Evolutionary conservation across 1,284 basidiomycete species (phyloP).

Genomic region (Ganoderma resinaceum): DNA sequence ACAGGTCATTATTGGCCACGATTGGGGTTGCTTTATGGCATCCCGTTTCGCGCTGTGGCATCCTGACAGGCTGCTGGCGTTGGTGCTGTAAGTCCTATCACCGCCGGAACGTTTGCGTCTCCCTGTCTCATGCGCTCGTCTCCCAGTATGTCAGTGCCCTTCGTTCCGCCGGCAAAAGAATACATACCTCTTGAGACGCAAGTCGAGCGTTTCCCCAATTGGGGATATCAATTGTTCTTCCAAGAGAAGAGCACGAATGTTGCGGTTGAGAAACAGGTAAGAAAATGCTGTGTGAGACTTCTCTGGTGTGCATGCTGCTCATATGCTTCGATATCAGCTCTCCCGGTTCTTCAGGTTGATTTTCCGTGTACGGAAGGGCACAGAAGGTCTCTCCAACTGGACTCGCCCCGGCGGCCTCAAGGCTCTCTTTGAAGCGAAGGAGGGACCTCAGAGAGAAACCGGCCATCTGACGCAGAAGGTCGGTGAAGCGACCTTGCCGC

Average conservation of each 20-base stretch:
- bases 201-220: constrained; percentile 57
- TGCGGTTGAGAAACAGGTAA: constrained; percentile 52
- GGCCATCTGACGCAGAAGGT: constrained; percentile 27
- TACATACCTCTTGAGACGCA: constrained; percentile 59
- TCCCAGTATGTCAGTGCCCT: constrained; percentile 66
- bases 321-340: constrained; percentile 19
- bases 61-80: constrained; percentile 60
- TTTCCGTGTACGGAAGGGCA: constrained; percentile 15
- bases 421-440: constrained; percentile 11
- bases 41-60: constrained; percentile 73
- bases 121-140: constrained; percentile 5
- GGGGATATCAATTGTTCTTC: constrained; percentile 72
- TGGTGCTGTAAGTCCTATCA: constrained; percentile 57
- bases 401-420: constrained; percentile 24
- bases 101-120: constrained; percentile 5
- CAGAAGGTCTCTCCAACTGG: constrained; percentile 18
- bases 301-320: constrained; percentile 2
- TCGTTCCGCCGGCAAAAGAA: constrained; percentile 56
- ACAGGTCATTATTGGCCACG: constrained; percentile 73
- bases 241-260: constrained; percentile 53
- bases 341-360: constrained; percentile 27
- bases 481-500: background rate
- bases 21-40: constrained; percentile 71
- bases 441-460: constrained; percentile 9
- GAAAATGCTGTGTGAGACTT: background rate